Evolutionary conservation across 192 early-diverging fungal species (phyloP).

Genomic region (Linnemannia exigua): DNA sequence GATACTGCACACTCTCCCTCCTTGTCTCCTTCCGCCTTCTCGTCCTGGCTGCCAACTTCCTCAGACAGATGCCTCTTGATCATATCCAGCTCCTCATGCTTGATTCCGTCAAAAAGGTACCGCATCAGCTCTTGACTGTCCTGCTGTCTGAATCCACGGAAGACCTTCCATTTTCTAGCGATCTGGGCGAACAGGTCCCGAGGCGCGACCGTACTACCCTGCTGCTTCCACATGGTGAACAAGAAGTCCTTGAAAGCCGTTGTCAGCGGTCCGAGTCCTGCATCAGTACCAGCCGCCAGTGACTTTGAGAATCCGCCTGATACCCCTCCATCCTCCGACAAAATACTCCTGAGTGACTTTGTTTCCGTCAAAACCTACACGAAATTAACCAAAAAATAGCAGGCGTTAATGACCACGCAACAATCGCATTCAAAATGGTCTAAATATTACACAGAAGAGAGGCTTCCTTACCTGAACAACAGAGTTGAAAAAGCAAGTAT

Average conservation of each 20-base stretch:
- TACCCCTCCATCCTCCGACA: conserved; percentile 24
- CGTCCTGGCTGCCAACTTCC: not conserved
- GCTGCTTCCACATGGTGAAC: conserved; percentile 43
- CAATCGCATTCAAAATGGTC: no score
- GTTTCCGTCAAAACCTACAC: conserved; percentile 41
- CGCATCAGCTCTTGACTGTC: conserved; percentile 81
- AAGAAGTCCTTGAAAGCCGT: conserved; percentile 37
- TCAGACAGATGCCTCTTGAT: conserved; percentile 45
- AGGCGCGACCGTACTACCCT: conserved; percentile 60
- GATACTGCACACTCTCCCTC: not conserved
- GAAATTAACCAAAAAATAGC: no score
- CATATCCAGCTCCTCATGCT: conserved; percentile 65
- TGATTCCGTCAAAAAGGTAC: conserved; percentile 71
- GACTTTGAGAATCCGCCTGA: conserved; percentile 14
- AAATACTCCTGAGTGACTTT: conserved; percentile 35
- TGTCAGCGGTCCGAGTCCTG: conserved; percentile 29
- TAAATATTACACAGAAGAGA: not conserved
- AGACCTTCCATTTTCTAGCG: conserved; percentile 64
- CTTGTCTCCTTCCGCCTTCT: not conserved
- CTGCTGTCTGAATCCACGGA: conserved; percentile 71
- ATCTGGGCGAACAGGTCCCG: conserved; percentile 65
- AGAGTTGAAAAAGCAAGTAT: conserved; percentile 88
- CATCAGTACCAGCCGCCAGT: conserved; percentile 30
- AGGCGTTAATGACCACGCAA: no score
- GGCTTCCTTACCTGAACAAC: conserved; percentile 66